A percentile compares a stretch with the other conserved stretches of the same genome.
Evolutionary conservation across 805 yeast genomes (phyloP).

Genomic region (Nakazawaea peltata): DNA sequence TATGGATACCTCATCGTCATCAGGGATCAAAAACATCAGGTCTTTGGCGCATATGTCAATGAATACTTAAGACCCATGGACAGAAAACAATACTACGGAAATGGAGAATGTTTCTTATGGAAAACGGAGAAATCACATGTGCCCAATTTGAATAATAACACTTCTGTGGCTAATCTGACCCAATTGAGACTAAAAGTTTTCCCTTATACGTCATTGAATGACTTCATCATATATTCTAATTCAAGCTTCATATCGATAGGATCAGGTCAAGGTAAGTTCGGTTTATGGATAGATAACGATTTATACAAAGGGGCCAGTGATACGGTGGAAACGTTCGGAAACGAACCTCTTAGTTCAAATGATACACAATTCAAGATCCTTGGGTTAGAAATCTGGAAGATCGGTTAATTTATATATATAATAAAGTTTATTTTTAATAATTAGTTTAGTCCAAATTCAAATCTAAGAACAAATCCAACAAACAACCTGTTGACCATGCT

Average conservation of each 20-base stretch:
- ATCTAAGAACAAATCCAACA: slow-evolving; percentile 74
- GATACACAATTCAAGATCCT: slow-evolving; percentile 60
- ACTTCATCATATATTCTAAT: slow-evolving; percentile 77
- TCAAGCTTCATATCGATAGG: slow-evolving; percentile 76
- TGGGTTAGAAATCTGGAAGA: slow-evolving; percentile 81
- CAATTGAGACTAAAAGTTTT: slow-evolving; percentile 63
- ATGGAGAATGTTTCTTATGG: slow-evolving; percentile 95
- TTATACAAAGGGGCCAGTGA: slow-evolving; percentile 72
- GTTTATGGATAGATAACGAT: slow-evolving; percentile 78
- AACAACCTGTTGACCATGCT: slow-evolving; percentile 91
- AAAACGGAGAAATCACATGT: slow-evolving; percentile 43
- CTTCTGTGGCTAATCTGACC: slow-evolving; percentile 11
- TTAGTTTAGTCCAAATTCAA: slow-evolving; percentile 15
- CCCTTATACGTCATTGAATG: slow-evolving; percentile 84
- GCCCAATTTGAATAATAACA: slow-evolving; percentile 16
- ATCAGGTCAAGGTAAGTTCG: slow-evolving; percentile 89
- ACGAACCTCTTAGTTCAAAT: slow-evolving; percentile 55
- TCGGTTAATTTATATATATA: slow-evolving; percentile 43
- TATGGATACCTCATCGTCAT: slow-evolving; percentile 70
- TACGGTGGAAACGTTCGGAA: slow-evolving; percentile 80
- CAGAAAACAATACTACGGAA: slow-evolving; percentile 73
- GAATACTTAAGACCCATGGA: slow-evolving; percentile 69
- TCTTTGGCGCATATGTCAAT: slow-evolving; percentile 76
- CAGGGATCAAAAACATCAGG: slow-evolving; percentile 51
- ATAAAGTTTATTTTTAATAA: slow-evolving; percentile 1